phyloP scores from a whole-genome alignment of 345 rosid species.

The Geranium rotundifolium region DNA sequence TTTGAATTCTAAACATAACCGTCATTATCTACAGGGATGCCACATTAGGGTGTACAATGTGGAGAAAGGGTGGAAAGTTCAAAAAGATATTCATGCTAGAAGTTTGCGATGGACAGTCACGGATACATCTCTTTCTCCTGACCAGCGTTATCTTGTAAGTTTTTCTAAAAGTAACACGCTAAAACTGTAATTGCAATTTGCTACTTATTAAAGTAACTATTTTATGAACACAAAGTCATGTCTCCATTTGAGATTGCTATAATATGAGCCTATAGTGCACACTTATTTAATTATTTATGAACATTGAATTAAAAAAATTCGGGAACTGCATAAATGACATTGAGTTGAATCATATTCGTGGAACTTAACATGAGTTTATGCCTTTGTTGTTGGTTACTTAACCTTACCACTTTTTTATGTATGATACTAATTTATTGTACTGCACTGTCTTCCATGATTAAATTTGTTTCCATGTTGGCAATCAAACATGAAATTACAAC shows the following conservation, averaged over 20 bases:
- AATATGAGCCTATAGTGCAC: no score
- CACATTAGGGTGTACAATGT: slow-evolving; percentile 50
- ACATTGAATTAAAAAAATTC: no score
- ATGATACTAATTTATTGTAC: not conserved
- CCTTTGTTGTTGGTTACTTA: not conserved
- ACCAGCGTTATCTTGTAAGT: slow-evolving; percentile 48
- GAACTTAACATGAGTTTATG: not conserved
- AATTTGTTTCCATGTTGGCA: no score
- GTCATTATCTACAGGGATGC: slow-evolving; percentile 24
- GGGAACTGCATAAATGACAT: not conserved
- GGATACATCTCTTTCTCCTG: slow-evolving; percentile 58
- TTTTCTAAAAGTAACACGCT: not conserved
- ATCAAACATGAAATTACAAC: no score
- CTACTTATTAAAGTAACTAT: not conserved
- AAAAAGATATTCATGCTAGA: slow-evolving; percentile 43
- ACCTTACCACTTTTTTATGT: not conserved
- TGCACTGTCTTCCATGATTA: no score
- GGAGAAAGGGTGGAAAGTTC: slow-evolving; percentile 47
- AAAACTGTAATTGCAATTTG: not conserved
- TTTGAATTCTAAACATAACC: not conserved
- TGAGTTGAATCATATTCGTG: not conserved
- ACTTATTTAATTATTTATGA: no score
- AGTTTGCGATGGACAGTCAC: slow-evolving; percentile 54
- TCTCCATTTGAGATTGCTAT: no score
- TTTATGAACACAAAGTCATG: no score